Percentiles rank a stretch among this genome's conserved stretches.
These are phyloP conservation scores for Amyloporia xantha DNA, from an alignment of 768 basidiomycete species.

Conservation along the genomic window DNA sequence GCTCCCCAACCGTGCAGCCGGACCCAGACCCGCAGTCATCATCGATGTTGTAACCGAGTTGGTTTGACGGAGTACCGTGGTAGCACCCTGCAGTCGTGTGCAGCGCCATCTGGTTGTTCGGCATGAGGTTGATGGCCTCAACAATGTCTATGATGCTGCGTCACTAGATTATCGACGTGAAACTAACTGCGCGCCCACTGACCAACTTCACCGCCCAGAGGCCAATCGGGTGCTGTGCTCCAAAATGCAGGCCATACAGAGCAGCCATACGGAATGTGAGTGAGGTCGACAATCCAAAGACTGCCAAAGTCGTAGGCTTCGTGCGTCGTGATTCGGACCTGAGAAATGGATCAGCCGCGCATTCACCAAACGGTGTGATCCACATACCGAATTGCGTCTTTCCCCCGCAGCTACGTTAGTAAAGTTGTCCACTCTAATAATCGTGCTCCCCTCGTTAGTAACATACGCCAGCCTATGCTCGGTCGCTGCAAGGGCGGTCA, in stretches of 20 bases:
- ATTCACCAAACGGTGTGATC: background rate
- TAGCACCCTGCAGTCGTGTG: constrained; percentile 40
- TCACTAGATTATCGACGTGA: background rate
- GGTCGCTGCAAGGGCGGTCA: constrained; percentile 40
- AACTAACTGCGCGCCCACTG: background rate
- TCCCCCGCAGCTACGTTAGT: constrained; percentile 44
- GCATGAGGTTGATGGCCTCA: constrained; percentile 49
- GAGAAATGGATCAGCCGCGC: background rate
- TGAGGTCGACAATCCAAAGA: constrained; percentile 39
- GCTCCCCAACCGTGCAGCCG: constrained; percentile 31
- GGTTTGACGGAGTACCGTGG: constrained; percentile 23
- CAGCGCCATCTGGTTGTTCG: constrained; percentile 49
- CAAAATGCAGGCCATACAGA: constrained; percentile 41
- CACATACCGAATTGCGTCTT: constrained; percentile 53
- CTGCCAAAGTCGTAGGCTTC: constrained; percentile 38
- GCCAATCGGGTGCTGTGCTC: constrained; percentile 34
- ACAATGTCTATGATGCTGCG: constrained; percentile 42
- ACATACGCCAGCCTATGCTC: constrained; percentile 50
- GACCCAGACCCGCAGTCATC: constrained; percentile 28
- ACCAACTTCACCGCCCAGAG: constrained; percentile 33
- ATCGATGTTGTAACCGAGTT: constrained; percentile 27
- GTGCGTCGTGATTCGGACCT: constrained; percentile 42
- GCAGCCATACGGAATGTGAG: constrained; percentile 53
- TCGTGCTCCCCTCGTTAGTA: constrained; percentile 53
- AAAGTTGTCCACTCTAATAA: constrained; percentile 71